Evolutionary conservation across 2,329 filamentous ascomycete genomes (phyloP), one percentile per base, ranked within the genome.

Genomic region (Neofusicoccum parvum): DNA sequence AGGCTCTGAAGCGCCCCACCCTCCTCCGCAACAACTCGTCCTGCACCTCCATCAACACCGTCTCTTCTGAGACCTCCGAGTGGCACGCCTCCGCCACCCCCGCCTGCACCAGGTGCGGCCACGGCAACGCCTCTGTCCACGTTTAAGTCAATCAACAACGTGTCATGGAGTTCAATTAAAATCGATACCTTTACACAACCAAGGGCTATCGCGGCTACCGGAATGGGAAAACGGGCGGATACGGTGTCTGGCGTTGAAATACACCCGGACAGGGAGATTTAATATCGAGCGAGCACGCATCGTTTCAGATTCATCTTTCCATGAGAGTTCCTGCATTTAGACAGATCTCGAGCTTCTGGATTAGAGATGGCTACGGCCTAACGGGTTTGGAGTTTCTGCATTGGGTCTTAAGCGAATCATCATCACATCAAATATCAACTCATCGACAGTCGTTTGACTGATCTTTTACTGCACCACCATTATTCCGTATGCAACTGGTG

Each of bases 1-100:
- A 58, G 9, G 36, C 63, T 15, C 20, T 65, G 17, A 65, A 65
- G 63, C 63, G 63, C 63, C 63, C 63, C 5, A 34, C 51, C 9
- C 63, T 65, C 51, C 7, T 49, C 43, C 63, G 63, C 63, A 56
- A 48, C 63, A 15, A 43, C 43, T 50, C 63, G 10, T 58, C 51
- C 17, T 65, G 63, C 63, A 59, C 63, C 27, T 50, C 43, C 50
- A 65, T 65, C 63, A 27, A 45, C 27, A 58, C 43, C 51, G 36
- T 65, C 36, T 58, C 51, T 12, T 58, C 51, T 15, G 54, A 62
- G n/a, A 49, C 37, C 27, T 51, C 54, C 23, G 46, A 62, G 11
- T 65, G 56, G 54, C 39, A 62, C 48, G 56, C 54, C 48, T 51
- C 39, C 37, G 64, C 64, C 23, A 65, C 64, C 37, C 54, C 64